Evolutionary conservation across 169 alveolate genomes (phyloP).

Genomic region (Perkinsus marinus): DNA sequence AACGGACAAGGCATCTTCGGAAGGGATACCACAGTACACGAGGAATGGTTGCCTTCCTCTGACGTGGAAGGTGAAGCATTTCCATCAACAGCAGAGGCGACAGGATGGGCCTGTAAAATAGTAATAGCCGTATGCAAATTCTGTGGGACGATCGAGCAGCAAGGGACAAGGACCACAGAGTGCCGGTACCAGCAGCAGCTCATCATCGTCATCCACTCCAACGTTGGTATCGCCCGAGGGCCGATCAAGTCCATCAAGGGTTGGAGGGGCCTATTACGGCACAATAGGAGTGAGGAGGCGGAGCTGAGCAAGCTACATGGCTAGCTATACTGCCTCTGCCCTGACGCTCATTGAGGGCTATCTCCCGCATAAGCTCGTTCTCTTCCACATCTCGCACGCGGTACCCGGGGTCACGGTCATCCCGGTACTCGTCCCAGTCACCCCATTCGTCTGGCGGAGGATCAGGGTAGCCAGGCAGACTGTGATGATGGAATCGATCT

Average conservation of each 20-base stretch:
- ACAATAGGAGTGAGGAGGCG: neutral
- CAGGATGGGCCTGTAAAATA: neutral
- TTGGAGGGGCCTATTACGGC: neutral
- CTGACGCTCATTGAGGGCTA: neutral
- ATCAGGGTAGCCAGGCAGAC: neutral
- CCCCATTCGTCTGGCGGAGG: neutral
- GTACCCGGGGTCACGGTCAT: neutral
- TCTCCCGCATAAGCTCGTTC: neutral
- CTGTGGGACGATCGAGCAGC: too few species aligned
- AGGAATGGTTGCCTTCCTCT: too few species aligned
- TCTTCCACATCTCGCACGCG: neutral
- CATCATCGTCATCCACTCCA: neutral
- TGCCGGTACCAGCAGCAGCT: neutral
- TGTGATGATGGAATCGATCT: neutral
- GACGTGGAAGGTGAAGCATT: neutral
- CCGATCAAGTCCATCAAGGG: neutral
- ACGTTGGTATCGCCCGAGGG: neutral
- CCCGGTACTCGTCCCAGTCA: neutral
- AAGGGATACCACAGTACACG: too few species aligned
- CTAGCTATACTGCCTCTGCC: neutral
- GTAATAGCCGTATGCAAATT: too few species aligned
- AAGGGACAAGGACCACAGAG: neutral
- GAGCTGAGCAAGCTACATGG: neutral
- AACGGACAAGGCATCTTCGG: too few species aligned
- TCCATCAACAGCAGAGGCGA: neutral